phyloP scores from a whole-genome alignment of 2,329 filamentous ascomycete species.

The Colletotrichum neosansevieriae region DNA sequence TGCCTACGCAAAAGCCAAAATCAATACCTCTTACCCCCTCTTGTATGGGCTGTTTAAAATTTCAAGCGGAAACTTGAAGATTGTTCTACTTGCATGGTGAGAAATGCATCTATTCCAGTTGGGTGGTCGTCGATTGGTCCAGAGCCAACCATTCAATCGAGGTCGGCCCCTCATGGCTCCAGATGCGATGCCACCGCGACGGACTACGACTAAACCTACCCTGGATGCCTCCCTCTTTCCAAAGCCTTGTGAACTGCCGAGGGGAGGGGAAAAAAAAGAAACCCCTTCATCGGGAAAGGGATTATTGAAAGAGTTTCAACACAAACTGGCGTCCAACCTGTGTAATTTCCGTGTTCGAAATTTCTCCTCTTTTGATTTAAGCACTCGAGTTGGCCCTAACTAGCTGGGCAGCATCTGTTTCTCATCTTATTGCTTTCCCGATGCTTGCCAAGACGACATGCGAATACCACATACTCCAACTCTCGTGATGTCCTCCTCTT shows the following conservation, averaged over 20 bases:
- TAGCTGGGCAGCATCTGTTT: background rate
- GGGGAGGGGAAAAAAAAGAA: too few relatives aligned
- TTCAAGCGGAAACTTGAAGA: too few relatives aligned
- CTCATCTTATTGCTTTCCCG: background rate
- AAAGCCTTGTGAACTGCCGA: too few relatives aligned
- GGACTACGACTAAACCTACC: background rate
- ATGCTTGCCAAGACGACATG: background rate
- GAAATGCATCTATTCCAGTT: too few relatives aligned
- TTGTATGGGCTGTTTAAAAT: too few relatives aligned
- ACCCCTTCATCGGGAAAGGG: too few relatives aligned
- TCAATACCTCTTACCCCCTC: too few relatives aligned
- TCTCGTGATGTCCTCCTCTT: background rate
- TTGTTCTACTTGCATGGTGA: too few relatives aligned
- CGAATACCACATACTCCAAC: background rate
- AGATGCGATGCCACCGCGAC: slow-evolving; percentile 13
- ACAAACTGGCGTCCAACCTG: background rate
- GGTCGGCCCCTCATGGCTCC: slow-evolving; percentile 9
- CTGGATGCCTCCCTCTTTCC: too few relatives aligned
- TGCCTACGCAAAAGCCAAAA: too few relatives aligned
- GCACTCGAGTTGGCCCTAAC: slow-evolving; percentile 1
- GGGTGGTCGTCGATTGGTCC: too few relatives aligned
- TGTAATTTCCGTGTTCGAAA: background rate
- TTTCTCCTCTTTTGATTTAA: slow-evolving; percentile 1
- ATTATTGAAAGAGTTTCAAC: slow-evolving; percentile 17
- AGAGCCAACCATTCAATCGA: too few relatives aligned